Evolutionary conservation across 2,329 filamentous ascomycete genomes (phyloP), one percentile per base, ranked within the genome.

Genomic region (Alternaria ventricosa): DNA sequence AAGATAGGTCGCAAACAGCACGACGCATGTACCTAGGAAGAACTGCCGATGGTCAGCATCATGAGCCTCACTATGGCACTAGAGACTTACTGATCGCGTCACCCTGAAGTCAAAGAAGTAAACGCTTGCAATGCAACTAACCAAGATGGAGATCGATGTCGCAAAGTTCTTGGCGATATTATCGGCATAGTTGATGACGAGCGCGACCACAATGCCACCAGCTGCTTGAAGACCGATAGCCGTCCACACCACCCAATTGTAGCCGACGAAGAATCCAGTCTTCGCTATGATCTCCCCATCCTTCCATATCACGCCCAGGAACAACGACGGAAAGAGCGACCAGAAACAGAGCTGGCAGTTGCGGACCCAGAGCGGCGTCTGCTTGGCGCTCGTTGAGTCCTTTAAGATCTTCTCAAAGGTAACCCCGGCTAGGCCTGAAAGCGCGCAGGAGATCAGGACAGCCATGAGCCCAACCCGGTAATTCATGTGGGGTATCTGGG

Each of bases 271-370:
- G 81, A 98, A 97, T 12, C 96, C 96, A 66, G 92, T 89, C 78
- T 91, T 88, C 25, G 90, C 87, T 67, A 99, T 94, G 44, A 92
- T 90, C 64, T 90, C 88, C 25, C 95, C 96, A 70, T 99, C 96
- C 67, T 93, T 92, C 82, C 92, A 92, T 3, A 96, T 82, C 6
- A 98, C 90, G 1, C 95, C 96, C 56, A 97, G 86, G 61, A 98
- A 89, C 0, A 97, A 84, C 1, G 94, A 92, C 0, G 95, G 93
- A 72, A 97, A 95, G 2, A 98, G 84, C 1, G 94, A 97, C 82
- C 97, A 99, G 76, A 97, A 92, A 1, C 94, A 94, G 23, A 99
- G 84, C 79, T 99, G 96, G 50, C 97, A 91, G 78, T 98, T 99
- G 65, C 96, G 90, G 46, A 96, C 90, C 96, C 96, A 99, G 13